phyloP scores from a whole-genome alignment of 352 stramenopile genomes.

The Aphanomyces astaci region DNA sequence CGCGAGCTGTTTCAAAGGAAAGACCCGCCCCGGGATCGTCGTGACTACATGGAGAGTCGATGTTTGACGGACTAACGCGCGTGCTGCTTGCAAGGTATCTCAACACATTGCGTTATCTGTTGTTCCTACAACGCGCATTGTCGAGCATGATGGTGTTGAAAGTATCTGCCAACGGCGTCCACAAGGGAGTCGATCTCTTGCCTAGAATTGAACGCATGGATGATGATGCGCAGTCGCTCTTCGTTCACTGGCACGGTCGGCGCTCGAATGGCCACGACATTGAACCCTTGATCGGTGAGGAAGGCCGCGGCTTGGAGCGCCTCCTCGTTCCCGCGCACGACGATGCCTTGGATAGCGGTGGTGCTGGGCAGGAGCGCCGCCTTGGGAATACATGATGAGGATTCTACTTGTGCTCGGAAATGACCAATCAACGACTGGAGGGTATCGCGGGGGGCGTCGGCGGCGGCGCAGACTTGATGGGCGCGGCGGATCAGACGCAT shows the following conservation, averaged over 20 bases:
- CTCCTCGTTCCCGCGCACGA: conserved; percentile 86
- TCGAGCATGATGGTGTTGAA: conserved; percentile 24
- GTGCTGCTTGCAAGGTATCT: background rate
- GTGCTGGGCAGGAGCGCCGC: conserved; percentile 51
- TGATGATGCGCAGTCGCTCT: conserved; percentile 93
- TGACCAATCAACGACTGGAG: conserved; percentile 54
- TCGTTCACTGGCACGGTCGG: conserved; percentile 91
- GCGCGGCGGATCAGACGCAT: conserved; percentile 83
- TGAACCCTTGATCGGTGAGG: conserved; percentile 66
- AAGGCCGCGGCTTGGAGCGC: conserved; percentile 72
- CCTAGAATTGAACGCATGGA: conserved; percentile 92
- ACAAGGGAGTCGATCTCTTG: conserved; percentile 77
- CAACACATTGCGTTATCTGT: background rate
- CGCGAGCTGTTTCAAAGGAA: conserved; percentile 3
- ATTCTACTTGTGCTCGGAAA: conserved; percentile 62
- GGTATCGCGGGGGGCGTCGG: conserved; percentile 34
- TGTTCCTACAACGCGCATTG: conserved; percentile 1
- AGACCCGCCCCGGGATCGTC: background rate
- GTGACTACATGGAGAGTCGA: background rate
- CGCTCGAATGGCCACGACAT: conserved; percentile 91
- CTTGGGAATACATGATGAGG: conserved; percentile 34
- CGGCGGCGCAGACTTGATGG: conserved; percentile 78
- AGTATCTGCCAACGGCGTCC: conserved; percentile 39
- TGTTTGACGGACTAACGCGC: conserved; percentile 4
- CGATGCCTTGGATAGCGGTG: conserved; percentile 91